Conservation (phyloP, 2,329 filamentous ascomycete species). For the Hypomyces rosellus region DNA sequence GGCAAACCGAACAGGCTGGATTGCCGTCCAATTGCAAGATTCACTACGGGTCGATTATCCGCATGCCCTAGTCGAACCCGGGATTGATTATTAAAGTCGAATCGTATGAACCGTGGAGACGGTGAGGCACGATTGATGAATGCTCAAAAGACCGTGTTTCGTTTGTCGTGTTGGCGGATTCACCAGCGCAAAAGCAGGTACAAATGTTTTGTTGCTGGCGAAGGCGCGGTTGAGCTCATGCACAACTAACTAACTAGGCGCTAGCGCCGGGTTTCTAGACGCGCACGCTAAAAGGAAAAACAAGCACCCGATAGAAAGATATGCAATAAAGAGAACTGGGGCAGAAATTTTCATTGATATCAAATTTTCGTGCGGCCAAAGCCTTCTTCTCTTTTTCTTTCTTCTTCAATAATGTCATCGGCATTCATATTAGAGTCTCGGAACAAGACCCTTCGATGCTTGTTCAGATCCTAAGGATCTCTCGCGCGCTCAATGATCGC, state of each 20-base stretch:
- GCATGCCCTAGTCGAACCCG: too few relatives aligned
- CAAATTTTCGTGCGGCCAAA: constrained; percentile 18
- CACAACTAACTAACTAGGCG: constrained; percentile 1
- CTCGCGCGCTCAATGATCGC: constrained; percentile 96
- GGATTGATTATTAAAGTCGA: too few relatives aligned
- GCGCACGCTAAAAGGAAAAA: neutral
- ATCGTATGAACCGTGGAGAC: neutral
- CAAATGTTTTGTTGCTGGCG: constrained; percentile 11
- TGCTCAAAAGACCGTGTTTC: neutral
- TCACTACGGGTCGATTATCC: too few relatives aligned
- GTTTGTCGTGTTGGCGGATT: constrained; percentile 1
- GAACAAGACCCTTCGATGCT: constrained; percentile 82
- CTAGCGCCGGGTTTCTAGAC: constrained; percentile 1
- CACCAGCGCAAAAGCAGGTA: constrained; percentile 7
- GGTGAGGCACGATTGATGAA: neutral
- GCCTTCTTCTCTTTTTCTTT: constrained; percentile 22
- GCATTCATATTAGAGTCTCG: constrained; percentile 99
- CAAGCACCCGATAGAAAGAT: constrained; percentile 13
- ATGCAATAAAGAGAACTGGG: constrained; percentile 20
- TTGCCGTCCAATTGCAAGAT: constrained; percentile 3
- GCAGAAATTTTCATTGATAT: constrained; percentile 4
- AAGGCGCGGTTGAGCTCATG: constrained; percentile 10
- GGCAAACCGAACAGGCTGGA: neutral
- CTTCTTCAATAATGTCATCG: constrained; percentile 66
- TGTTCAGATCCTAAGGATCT: constrained; percentile 82